A percentile compares a stretch with the other conserved stretches of the same genome.
These are phyloP conservation scores for Boletus subparvulus DNA, from an alignment of 768 basidiomycete genomes.

Conservation along the genomic window DNA sequence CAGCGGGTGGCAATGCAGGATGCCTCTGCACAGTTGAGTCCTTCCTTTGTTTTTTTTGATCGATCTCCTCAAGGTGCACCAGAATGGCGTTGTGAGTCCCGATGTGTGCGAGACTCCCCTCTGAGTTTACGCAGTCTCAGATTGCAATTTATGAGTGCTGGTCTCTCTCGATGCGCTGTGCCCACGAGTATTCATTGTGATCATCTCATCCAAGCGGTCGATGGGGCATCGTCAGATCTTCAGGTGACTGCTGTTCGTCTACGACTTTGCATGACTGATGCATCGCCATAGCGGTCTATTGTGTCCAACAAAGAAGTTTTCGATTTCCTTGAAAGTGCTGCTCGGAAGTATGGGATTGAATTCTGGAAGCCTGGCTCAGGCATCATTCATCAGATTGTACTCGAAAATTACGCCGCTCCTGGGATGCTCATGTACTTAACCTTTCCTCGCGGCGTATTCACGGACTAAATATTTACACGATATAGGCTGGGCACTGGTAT, in stretches of 20 bases:
- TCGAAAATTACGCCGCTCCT: conserved; percentile 96
- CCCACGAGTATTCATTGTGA: conserved; percentile 96
- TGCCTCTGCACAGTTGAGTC: conserved; percentile 80
- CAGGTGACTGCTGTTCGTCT: conserved; percentile 46
- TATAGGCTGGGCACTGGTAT: conserved; percentile 79
- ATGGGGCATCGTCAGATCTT: conserved; percentile 84
- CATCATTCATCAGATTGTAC: conserved; percentile 96
- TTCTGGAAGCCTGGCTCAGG: conserved; percentile 94
- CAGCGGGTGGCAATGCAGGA: conserved; percentile 98
- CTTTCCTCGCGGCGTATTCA: conserved; percentile 4
- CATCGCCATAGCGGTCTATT: conserved; percentile 64
- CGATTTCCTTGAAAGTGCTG: conserved; percentile 92
- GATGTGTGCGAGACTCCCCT: not conserved
- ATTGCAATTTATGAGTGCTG: conserved; percentile 98
- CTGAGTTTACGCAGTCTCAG: conserved; percentile 37
- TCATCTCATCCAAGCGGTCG: conserved; percentile 92
- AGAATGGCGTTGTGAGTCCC: conserved; percentile 79
- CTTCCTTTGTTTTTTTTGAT: not conserved
- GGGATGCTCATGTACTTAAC: conserved; percentile 80
- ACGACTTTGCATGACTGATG: not conserved
- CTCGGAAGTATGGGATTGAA: conserved; percentile 90
- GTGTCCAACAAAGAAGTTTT: conserved; percentile 94
- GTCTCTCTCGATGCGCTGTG: conserved; percentile 78
- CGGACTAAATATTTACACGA: conserved; percentile 2
- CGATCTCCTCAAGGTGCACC: conserved; percentile 10